Base-by-base conservation (phyloP, 148 eudicot species). In the Euryodendron excelsum region DNA sequence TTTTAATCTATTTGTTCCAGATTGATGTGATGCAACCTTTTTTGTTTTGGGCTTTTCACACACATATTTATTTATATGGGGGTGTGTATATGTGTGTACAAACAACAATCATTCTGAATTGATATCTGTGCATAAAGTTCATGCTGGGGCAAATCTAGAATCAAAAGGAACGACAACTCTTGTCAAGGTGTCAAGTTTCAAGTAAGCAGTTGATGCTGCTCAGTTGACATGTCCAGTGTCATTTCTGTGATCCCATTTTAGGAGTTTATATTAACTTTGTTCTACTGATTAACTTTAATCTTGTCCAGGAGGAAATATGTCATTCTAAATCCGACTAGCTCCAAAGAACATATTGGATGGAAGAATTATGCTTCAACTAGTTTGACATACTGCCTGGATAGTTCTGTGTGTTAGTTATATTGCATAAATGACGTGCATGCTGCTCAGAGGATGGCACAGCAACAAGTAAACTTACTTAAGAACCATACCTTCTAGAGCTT, bases 401-500 rank as follows among this genome's bases (percentile, higher is more conserved):
- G 25, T 4, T 17, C 3, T 17, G 27, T 37, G 14, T 20, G 47
- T 31, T 28, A 17, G 41, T 64, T 31, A 33, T 31, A 33, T 12
- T 0, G 15, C 2, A 23, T 9, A 68, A 20, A n/a, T 11, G 18
- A 27, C 45, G 44, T 5, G 66, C 61, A 59, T n/a, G 14, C 50
- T 58, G 21, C 45, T 74, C 50, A 58, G 34, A 31, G 23, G n/a
- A 58, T 9, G 21, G 56, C 23, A 61, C 30, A 62, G n/a, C n/a
- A 17, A 44, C 41, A 75, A 61, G 78, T 75, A 45, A n/a, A 17
- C 47, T 34, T 9, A 27, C 52, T n/a, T 44, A 39, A 36, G 61
- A 62, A 36, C 33, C 70, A 50, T 61, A 92, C 92, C 97, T 89
- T 93, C 97, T 72, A 93, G 89, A 75, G 97, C 97, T 81, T 87